phyloP scores from a whole-genome alignment of 2,329 filamentous ascomycete species.

The Ascochyta pisi region DNA sequence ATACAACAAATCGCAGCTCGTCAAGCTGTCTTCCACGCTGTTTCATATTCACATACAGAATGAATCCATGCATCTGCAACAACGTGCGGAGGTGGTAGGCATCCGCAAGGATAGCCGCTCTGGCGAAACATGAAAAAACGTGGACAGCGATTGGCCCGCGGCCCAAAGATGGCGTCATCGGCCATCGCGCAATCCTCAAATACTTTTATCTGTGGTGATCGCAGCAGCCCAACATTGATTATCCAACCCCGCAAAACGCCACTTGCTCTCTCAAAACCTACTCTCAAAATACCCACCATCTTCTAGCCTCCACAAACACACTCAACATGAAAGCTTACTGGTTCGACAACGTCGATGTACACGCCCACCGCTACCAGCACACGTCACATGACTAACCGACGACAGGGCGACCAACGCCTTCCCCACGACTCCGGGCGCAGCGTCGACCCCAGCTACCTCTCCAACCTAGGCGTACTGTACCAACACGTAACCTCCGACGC shows the following conservation, averaged over 20 bases:
- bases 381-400: slow-evolving; percentile 20
- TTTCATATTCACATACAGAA: neutral
- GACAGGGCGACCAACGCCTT: slow-evolving; percentile 88
- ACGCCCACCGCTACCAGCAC: slow-evolving; percentile 9
- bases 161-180: slow-evolving; percentile 17
- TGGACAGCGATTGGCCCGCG: slow-evolving; percentile 33
- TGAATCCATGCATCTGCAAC: too few relatives aligned
- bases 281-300: neutral
- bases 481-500: slow-evolving; percentile 67
- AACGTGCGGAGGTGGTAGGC: slow-evolving; percentile 7
- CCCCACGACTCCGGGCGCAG: slow-evolving; percentile 83
- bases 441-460: slow-evolving; percentile 70
- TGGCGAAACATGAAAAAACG: slow-evolving; percentile 30
- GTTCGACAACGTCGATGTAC: slow-evolving; percentile 71
- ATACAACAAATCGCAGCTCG: neutral
- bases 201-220: slow-evolving; percentile 17
- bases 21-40: neutral
- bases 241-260: slow-evolving; percentile 1
- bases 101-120: neutral
- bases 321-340: slow-evolving; percentile 71
- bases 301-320: neutral
- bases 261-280: neutral
- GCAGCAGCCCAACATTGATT: slow-evolving; percentile 14
- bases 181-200: slow-evolving; percentile 33
- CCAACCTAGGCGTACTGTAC: slow-evolving; percentile 81